Base-by-base conservation (phyloP, 768 basidiomycete species). In the Boletus pseudo-olivaceus region DNA sequence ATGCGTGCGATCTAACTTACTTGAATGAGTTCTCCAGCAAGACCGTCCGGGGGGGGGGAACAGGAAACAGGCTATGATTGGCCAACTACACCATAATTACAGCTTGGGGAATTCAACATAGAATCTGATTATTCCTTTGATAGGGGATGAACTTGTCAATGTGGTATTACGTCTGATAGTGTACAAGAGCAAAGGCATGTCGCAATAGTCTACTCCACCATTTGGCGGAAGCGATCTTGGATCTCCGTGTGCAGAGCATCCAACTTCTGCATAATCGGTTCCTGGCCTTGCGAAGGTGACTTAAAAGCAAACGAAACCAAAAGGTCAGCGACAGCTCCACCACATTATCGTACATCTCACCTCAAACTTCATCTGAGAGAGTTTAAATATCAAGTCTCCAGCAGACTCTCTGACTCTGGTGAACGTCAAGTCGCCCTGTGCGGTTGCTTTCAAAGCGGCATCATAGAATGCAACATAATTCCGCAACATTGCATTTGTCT, bases 321-420 rank as follows among this genome's bases (percentile, higher is more conserved):
- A 42, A 57, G 8, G 37, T 70, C 19, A 68, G 48, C 2, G 8
- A n/a, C 38, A 27, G 34, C 32, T 23, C 59, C 17, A 35, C 15
- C 30, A 27, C 15, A 45, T 27, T 34, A 43, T 46, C 27, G 30
- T 32, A 32, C 33, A 11, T 60, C 83, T 46, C 63, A 93, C 93
- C 85, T 97, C 93, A 67, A 97, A 98, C 72, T 98, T 98, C 93
- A 96, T 95, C 73, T 98, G 95, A 43, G 93, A 96, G n/a, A 99
- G 83, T 72, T 94, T 93, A 78, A 88, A 98, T 82, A 94, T 90
- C 56, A 97, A 73, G 65, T 99, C 97, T 47, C 81, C 75, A 5
- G 92, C 82, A 14, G 85, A 78, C 60, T 98, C 95, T 67, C 90
- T 90, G 72, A 98, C 88, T 78, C 84, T 86, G 33, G 84, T 75